Percentiles rank a stretch among this genome's conserved stretches.
These are phyloP conservation scores for Rhizopogon vesiculosus DNA, from an alignment of 768 basidiomycete species.

Conservation along the genomic window DNA sequence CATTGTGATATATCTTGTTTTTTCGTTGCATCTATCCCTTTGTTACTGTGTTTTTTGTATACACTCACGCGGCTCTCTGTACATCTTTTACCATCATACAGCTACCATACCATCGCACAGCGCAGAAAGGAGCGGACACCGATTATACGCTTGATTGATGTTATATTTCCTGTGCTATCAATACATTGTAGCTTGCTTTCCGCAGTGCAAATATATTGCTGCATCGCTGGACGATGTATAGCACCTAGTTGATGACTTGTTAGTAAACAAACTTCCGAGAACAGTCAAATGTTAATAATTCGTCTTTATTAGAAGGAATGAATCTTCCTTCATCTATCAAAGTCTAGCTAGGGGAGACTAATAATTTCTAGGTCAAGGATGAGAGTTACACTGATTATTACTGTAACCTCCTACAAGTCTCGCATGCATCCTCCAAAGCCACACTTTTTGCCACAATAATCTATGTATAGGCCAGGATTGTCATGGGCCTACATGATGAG, in stretches of 20 bases:
- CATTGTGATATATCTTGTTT: conserved; percentile 1
- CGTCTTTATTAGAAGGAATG: no score
- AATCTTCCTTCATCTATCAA: no score
- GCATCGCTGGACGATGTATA: background rate
- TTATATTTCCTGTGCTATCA: background rate
- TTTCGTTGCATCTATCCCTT: background rate
- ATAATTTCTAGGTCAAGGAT: no score
- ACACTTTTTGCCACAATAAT: no score
- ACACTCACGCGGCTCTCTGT: background rate
- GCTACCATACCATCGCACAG: conserved; percentile 1
- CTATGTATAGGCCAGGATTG: no score
- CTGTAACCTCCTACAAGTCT: no score
- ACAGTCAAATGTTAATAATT: background rate
- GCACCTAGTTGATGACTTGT: background rate
- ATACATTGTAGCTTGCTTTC: background rate
- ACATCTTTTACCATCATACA: conserved; percentile 1
- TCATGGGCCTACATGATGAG: no score
- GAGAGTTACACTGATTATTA: no score
- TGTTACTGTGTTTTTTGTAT: background rate
- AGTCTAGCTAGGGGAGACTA: no score
- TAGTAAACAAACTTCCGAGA: background rate
- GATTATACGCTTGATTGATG: conserved; percentile 1
- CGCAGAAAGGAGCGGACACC: background rate
- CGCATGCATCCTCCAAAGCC: no score
- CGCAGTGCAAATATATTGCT: background rate